Conservation (phyloP, 148 eudicot species). For the Talinum fruticosum region DNA sequence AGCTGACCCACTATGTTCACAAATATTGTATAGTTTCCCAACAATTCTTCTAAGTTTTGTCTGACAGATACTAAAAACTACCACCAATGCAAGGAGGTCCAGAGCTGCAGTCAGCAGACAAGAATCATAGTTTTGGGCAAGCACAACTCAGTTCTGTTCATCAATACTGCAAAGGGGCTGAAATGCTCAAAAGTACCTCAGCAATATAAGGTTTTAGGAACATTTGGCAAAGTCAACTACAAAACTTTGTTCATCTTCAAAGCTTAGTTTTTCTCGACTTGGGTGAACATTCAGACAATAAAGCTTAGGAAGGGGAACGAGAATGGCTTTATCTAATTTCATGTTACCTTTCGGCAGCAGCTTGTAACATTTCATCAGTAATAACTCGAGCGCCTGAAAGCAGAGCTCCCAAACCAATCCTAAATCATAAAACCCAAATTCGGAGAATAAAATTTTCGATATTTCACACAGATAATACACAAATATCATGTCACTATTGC, state of each 20-base stretch:
- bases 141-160: background rate
- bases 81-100: background rate
- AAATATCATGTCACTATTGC: constrained; percentile 8
- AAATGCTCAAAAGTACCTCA: no score
- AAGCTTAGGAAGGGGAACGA: background rate
- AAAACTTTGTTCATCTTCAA: background rate
- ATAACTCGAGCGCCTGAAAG: constrained; percentile 86
- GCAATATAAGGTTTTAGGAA: background rate
- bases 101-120: background rate
- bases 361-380: constrained; percentile 90
- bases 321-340: background rate
- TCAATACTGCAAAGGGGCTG: no score
- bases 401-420: constrained; percentile 96
- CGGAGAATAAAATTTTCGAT: constrained; percentile 2
- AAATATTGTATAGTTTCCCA: background rate
- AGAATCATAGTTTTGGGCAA: background rate
- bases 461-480: background rate
- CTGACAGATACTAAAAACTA: background rate
- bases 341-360: constrained; percentile 89
- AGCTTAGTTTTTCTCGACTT: background rate
- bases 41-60: background rate
- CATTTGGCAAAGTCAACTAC: background rate
- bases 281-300: background rate
- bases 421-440: constrained; percentile 33
- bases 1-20: background rate